These are phyloP conservation scores for Guyanaporus albipodus DNA, from an alignment of 768 basidiomycete genomes.

Conservation along the genomic window DNA sequence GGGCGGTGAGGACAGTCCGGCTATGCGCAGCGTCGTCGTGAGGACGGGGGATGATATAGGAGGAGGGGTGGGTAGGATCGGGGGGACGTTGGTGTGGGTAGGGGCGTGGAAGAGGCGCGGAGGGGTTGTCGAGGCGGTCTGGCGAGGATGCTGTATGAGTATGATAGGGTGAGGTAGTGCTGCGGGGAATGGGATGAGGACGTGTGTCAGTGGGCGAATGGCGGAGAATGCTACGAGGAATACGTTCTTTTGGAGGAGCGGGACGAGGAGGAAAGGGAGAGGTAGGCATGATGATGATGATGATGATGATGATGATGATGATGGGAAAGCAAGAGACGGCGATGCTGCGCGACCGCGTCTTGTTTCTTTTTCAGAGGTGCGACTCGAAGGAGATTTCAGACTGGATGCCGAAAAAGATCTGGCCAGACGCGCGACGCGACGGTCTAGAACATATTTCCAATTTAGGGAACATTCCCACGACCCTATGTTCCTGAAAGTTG, in stretches of 20 bases:
- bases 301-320: too few relatives aligned
- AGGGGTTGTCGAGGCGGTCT: slow-evolving; percentile 21
- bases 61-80: slow-evolving; percentile 12
- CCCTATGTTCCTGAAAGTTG: too few relatives aligned
- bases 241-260: too few relatives aligned
- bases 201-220: slow-evolving; percentile 8
- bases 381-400: too few relatives aligned
- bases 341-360: not conserved
- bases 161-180: slow-evolving; percentile 11
- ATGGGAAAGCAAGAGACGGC: not conserved
- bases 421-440: too few relatives aligned
- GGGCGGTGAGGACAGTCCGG: slow-evolving; percentile 16
- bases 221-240: slow-evolving; percentile 18
- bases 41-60: slow-evolving; percentile 11
- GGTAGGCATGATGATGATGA: too few relatives aligned
- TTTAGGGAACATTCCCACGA: too few relatives aligned
- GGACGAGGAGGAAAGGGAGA: slow-evolving; percentile 22
- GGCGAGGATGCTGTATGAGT: slow-evolving; percentile 26
- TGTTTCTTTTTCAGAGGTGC: too few relatives aligned
- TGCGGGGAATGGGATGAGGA: slow-evolving; percentile 8
- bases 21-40: slow-evolving; percentile 4
- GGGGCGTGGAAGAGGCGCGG: slow-evolving; percentile 22
- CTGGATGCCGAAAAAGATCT: too few relatives aligned
- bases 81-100: slow-evolving; percentile 7
- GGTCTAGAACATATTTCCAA: not conserved